These are phyloP conservation scores for Quercus cerris DNA, from an alignment of 306 rosid species.

Conservation along the genomic window DNA sequence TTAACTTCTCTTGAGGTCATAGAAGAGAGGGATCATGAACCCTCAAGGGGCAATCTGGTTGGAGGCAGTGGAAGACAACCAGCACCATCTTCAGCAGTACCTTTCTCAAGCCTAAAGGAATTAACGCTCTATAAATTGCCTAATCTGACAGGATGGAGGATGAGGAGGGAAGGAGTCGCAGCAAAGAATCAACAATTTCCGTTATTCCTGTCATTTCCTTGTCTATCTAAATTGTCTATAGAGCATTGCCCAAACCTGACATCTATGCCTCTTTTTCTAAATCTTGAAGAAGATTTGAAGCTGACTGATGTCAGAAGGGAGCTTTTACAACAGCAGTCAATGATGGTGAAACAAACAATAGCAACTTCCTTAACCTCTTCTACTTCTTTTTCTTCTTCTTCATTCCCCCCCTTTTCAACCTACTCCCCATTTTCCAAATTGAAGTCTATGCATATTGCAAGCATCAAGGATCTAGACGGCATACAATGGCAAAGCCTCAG, in stretches of 20 bases:
- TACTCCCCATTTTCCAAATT: neutral
- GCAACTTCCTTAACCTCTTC: too few species aligned
- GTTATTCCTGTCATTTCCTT: neutral
- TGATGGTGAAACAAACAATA: too few species aligned
- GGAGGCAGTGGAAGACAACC: too few species aligned
- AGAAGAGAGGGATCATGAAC: neutral
- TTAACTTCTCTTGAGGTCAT: constrained; percentile 9
- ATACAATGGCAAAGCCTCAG: constrained; percentile 7
- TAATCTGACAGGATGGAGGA: constrained; percentile 20
- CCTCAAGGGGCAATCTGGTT: neutral
- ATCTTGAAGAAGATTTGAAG: too few species aligned
- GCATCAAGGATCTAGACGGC: neutral
- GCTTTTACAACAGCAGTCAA: too few species aligned
- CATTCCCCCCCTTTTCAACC: too few species aligned
- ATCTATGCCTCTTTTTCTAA: too few species aligned
- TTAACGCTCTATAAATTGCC: neutral
- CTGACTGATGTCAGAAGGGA: too few species aligned
- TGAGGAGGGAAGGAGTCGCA: neutral
- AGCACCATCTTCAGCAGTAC: too few species aligned
- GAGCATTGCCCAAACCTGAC: too few species aligned
- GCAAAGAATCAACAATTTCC: neutral
- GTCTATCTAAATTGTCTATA: neutral
- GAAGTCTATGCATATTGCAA: constrained; percentile 1
- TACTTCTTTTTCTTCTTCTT: too few species aligned
- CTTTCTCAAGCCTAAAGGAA: constrained; percentile 11